Percentiles rank a stretch among this genome's conserved stretches.
Conservation (phyloP, 768 basidiomycete genomes). For the Xerocomellus amylosporus region DNA sequence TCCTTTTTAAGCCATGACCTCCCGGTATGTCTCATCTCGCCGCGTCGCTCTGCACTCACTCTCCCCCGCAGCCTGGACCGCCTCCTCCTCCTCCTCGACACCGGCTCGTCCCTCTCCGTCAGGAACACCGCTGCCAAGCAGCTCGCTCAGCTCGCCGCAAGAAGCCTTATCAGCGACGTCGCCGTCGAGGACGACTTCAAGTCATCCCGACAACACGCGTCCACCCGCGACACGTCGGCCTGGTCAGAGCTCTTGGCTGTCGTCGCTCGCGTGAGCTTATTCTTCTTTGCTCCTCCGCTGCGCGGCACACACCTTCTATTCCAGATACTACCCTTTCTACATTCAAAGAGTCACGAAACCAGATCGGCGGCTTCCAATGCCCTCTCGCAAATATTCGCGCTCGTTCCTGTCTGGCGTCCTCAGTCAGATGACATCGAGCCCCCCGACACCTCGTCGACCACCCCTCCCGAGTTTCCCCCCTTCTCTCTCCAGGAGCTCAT, state of each 20-base stretch:
- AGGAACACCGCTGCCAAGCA: constrained; percentile 96
- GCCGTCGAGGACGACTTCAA: constrained; percentile 78
- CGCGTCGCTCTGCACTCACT: neutral
- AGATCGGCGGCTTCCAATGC: constrained; percentile 87
- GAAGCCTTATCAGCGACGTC: constrained; percentile 81
- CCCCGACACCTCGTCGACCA: constrained; percentile 25
- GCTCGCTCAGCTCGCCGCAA: constrained; percentile 85
- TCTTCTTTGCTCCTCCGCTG: neutral
- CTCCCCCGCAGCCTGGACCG: constrained; percentile 76
- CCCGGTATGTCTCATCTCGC: constrained; percentile 47
- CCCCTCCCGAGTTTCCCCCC: constrained; percentile 59
- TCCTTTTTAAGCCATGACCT: constrained; percentile 67
- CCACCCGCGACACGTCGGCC: constrained; percentile 63
- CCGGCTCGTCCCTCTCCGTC: constrained; percentile 86
- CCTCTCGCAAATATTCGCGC: constrained; percentile 80
- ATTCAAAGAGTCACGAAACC: constrained; percentile 91
- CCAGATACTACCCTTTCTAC: constrained; percentile 86
- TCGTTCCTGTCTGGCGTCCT: constrained; percentile 75
- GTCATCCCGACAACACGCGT: constrained; percentile 51
- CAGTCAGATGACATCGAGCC: constrained; percentile 28
- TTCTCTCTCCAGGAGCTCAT: constrained; percentile 80
- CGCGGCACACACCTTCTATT: neutral
- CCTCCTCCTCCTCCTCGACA: constrained; percentile 92
- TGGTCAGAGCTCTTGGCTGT: constrained; percentile 93
- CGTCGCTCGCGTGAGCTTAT: constrained; percentile 68